These are phyloP conservation scores for Xylariales sp. DNA, from an alignment of 2,329 filamentous ascomycete genomes.

Conservation along the genomic window DNA sequence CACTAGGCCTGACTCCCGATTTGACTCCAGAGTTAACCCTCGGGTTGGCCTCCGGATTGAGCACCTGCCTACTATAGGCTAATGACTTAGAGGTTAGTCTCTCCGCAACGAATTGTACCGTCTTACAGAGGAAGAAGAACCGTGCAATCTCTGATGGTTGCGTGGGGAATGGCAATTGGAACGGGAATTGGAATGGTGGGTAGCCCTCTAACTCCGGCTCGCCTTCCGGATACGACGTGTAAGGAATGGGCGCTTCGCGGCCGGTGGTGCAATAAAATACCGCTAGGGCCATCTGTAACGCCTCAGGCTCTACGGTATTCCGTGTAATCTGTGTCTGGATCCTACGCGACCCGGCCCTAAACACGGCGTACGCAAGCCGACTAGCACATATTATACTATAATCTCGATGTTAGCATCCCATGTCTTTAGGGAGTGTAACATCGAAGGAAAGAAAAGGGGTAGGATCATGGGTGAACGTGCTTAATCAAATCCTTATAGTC, in stretches of 20 bases:
- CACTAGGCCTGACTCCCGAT: no score
- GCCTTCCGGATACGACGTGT: not conserved
- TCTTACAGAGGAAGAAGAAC: not conserved
- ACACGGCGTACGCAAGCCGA: not conserved
- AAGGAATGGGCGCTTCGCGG: not conserved
- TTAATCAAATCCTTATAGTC: constrained; percentile 20
- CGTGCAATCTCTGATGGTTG: not conserved
- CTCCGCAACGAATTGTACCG: not conserved
- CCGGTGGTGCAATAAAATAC: not conserved
- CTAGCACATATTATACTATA: not conserved
- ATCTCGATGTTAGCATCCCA: not conserved
- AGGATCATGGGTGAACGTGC: not conserved
- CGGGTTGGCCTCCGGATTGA: not conserved
- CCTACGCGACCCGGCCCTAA: not conserved
- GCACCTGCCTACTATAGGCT: not conserved
- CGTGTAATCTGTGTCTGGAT: not conserved
- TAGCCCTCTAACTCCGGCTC: not conserved
- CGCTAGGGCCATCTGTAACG: not conserved
- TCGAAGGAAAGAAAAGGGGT: not conserved
- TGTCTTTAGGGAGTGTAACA: not conserved
- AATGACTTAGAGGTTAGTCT: not conserved
- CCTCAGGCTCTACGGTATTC: not conserved
- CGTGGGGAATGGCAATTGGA: not conserved
- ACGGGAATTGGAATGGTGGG: not conserved
- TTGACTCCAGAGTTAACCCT: no score